Evolutionary conservation across 164 flowering plant genomes (phyloP), one percentile per base, ranked within the genome.

Genomic region (Chimonanthus praecox): DNA sequence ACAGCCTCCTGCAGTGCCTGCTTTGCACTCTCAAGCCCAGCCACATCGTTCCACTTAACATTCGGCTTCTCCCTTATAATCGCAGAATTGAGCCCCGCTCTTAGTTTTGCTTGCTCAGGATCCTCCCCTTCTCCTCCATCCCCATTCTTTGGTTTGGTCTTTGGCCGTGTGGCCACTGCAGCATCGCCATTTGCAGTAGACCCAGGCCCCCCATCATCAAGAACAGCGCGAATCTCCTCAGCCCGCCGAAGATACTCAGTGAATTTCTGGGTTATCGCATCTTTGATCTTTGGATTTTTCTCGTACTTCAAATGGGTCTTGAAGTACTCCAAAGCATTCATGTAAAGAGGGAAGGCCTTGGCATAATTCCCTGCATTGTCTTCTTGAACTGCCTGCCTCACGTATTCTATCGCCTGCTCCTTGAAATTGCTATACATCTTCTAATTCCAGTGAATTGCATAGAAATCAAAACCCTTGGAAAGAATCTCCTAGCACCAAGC

Each of bases 1-100:
- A 93, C 99, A 0, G 99, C 99, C 85, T 95, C 97, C 83, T 95
- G 98, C 83, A 95, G 80, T 2, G 99, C 89, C 84, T 95, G 98
- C 80, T 95, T 93, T 45, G 98, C 99, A 43, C 97, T 92, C 82
- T 96, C 99, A 43, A 96, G 80, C 21, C 99, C 99, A 1, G 98
- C 98, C 7, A 96, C 99, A 82, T 94, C 99, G 69, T 77, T 88
- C 99, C 99, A 96, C 87, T 94, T 92, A 18, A 96, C 87, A 74
- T 96, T 89, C 0, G 99, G 99, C 78, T 96, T 96, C 82, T 96
- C 98, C 81, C 97, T 83, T 45, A 96, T 78, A 47, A 96, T 96
- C 18, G 98, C 99, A 1, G 97, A 89, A 70, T 90, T 83, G 73
- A 96, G 83, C n/a, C 98, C 98, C 0, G 97, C 78, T 71, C 97